Base-by-base conservation (phyloP, 1,139 yeast genomes). In the Diutina scorzettiae region DNA sequence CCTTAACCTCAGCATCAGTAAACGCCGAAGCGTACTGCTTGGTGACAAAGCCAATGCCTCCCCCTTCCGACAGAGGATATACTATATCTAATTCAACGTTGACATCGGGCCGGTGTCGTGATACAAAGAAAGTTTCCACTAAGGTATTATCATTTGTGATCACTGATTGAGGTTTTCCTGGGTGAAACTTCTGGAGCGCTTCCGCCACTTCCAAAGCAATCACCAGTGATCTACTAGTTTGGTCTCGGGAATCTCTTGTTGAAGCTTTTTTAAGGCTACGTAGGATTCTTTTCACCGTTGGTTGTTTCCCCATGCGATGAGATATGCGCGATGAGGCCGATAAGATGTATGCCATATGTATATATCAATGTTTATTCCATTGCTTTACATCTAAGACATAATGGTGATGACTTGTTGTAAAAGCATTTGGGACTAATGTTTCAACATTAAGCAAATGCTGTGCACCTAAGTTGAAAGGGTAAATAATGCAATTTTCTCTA, bases 41-140 rank as follows among this genome's bases (percentile, higher is more conserved):
- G 4, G 62, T 57, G 2, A 66, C 49, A 7, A 69, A 42, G 0
- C 62, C 73, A 3, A 68, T 40, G 0, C 74, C 73, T 20, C 58
- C 61, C 0, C 71, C 74, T 43, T 62, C 65, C 0, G 60, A 49
- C 0, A 69, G 56, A 20, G 58, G 57, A 37, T 59, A 57, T 2
- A 54, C 42, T 1, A 69, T 54, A 12, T 54, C 56, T 1, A 66
- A 55, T 1, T 48, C 48, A 1, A 62, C 41, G 3, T 48, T 44
- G 2, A 52, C 47, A 2, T 46, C 34, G 1, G 62, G 62, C 24
- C 67, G 47, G 8, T 42, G 40, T 30, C 50, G 46, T 16, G 60
- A 47, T 43, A 53, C 58, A 25, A 61, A 47, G 41, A 60, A 66
- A 14, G 47, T 43, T 27, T 56, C 55, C 6, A 66, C 55, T n/a